Conservation (phyloP, 352 stramenopile species). For the Phytophthora agathidicida region DNA sequence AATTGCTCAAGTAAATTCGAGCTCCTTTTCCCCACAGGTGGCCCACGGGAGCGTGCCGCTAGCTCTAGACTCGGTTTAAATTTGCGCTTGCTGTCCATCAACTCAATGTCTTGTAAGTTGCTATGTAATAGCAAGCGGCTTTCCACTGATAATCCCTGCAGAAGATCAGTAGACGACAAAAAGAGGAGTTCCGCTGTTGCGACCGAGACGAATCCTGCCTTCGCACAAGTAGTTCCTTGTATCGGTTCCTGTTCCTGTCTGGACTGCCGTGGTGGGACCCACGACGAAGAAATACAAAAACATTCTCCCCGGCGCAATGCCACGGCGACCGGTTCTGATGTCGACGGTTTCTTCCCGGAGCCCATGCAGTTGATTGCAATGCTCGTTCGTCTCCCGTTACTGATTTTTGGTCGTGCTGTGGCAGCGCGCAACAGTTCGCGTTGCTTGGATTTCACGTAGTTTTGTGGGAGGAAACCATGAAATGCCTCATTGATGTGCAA, state of each 20-base stretch:
- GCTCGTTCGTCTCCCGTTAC: conserved; percentile 2
- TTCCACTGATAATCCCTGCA: conserved; percentile 32
- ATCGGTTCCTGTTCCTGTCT: conserved; percentile 17
- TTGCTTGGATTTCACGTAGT: conserved; percentile 36
- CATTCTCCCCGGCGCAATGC: conserved; percentile 48
- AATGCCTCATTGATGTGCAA: conserved; percentile 46
- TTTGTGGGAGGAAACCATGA: conserved; percentile 58
- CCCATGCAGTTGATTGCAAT: conserved; percentile 14
- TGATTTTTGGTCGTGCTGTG: conserved; percentile 8
- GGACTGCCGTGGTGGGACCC: conserved; percentile 48
- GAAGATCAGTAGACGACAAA: conserved; percentile 48
- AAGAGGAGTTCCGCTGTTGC: conserved; percentile 58
- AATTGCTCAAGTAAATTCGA: conserved; percentile 37
- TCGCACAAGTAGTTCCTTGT: conserved; percentile 46
- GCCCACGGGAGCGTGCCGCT: not conserved
- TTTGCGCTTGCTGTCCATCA: conserved; percentile 17
- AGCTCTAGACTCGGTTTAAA: not conserved
- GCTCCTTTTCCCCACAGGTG: conserved; percentile 7
- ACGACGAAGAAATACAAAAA: conserved; percentile 61
- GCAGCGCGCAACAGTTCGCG: conserved; percentile 19
- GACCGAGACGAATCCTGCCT: conserved; percentile 47
- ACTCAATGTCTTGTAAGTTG: conserved; percentile 36
- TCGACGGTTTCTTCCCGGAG: not conserved
- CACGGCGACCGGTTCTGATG: conserved; percentile 12
- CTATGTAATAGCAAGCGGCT: conserved; percentile 47